Percentiles rank a stretch among this genome's conserved stretches.
These are phyloP conservation scores for Mycena olivaceomarginata DNA, from an alignment of 768 basidiomycete species.

Conservation along the genomic window DNA sequence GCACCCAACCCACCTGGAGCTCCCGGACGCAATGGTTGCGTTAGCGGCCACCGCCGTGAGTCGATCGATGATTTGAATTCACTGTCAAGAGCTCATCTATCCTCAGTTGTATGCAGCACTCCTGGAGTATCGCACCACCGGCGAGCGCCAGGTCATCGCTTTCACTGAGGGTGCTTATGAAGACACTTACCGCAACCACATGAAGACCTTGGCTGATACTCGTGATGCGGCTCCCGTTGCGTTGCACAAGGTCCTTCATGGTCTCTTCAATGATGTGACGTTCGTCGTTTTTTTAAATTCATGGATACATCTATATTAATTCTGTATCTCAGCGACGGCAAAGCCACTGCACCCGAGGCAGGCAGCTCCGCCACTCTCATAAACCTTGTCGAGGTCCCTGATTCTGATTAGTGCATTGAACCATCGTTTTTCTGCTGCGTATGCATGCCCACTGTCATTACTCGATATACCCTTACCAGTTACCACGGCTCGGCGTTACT, in stretches of 20 bases:
- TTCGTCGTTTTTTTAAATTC: not conserved
- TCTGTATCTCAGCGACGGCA: not conserved
- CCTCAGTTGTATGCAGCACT: conserved; percentile 15
- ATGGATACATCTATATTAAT: not conserved
- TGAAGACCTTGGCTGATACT: not conserved
- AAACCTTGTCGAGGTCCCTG: not conserved
- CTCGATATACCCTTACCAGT: not conserved
- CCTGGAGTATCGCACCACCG: conserved; percentile 8
- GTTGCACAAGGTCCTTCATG: not conserved
- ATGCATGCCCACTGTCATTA: not conserved
- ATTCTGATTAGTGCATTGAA: not conserved
- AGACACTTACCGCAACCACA: conserved; percentile 23
- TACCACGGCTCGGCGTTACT: too few species aligned
- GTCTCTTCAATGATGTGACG: not conserved
- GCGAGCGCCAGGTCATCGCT: conserved; percentile 12
- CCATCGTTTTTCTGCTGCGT: too few species aligned
- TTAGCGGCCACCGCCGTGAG: conserved; percentile 17
- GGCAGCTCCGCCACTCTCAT: not conserved
- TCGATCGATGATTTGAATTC: too few species aligned
- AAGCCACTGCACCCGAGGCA: not conserved
- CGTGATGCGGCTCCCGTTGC: not conserved
- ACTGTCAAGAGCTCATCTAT: not conserved
- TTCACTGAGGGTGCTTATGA: conserved; percentile 30
- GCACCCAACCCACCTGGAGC: not conserved
- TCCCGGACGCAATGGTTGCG: conserved; percentile 23